Percentiles rank a stretch among this genome's conserved stretches.
phyloP scores from a whole-genome alignment of 495 filamentous ascomycete genomes.

The Choiromyces venosus region DNA sequence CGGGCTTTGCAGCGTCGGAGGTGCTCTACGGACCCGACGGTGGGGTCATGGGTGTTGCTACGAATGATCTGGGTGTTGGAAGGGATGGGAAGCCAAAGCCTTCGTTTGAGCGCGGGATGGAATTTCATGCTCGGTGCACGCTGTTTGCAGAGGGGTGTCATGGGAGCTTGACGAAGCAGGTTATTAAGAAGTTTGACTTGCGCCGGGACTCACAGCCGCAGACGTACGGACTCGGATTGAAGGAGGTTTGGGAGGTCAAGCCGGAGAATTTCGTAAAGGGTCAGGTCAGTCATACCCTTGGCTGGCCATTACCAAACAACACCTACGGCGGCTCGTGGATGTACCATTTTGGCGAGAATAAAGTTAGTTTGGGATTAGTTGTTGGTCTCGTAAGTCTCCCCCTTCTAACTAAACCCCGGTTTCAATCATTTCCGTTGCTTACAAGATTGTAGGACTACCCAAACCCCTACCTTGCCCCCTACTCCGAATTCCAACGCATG shows the following conservation, averaged over 20 bases:
- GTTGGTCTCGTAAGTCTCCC: slow-evolving; percentile 58
- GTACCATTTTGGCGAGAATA: slow-evolving; percentile 98
- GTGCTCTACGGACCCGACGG: slow-evolving; percentile 82
- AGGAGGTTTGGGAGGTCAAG: slow-evolving; percentile 95
- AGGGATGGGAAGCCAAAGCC: slow-evolving; percentile 80
- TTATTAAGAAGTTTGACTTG: slow-evolving; percentile 90
- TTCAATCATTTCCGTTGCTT: background rate
- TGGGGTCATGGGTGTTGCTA: slow-evolving; percentile 88
- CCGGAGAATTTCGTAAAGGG: slow-evolving; percentile 89
- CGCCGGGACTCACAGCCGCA: slow-evolving; percentile 83
- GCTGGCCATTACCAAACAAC: slow-evolving; percentile 79
- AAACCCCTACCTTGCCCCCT: slow-evolving; percentile 94
- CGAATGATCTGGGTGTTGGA: slow-evolving; percentile 83
- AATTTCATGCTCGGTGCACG: slow-evolving; percentile 90
- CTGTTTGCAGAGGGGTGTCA: slow-evolving; percentile 96
- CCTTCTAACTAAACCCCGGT: background rate
- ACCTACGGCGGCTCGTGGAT: slow-evolving; percentile 97
- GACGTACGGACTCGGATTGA: slow-evolving; percentile 89
- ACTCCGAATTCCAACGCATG: slow-evolving; percentile 95
- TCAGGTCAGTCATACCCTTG: slow-evolving; percentile 83
- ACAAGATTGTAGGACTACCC: slow-evolving; percentile 60
- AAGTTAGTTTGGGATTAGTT: slow-evolving; percentile 89
- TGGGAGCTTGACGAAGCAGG: slow-evolving; percentile 90
- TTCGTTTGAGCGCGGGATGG: slow-evolving; percentile 94
- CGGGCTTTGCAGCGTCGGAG: slow-evolving; percentile 91